A percentile compares a stretch with the other conserved stretches of the same genome.
These are phyloP conservation scores for Talaromyces thailandensis DNA, from an alignment of 495 filamentous ascomycete genomes.

Conservation along the genomic window DNA sequence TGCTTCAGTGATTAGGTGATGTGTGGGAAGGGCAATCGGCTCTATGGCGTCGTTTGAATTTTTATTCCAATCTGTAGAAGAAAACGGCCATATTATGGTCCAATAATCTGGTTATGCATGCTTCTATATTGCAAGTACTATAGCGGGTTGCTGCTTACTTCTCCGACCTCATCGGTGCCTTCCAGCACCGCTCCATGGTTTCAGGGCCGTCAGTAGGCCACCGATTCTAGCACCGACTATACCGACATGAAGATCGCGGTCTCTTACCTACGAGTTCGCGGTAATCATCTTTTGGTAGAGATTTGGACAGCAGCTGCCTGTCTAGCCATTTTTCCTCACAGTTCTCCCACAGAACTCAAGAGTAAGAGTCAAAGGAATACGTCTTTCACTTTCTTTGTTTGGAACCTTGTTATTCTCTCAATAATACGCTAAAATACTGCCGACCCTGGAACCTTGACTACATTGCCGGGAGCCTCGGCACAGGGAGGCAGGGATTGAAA, in stretches of 20 bases:
- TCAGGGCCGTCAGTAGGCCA: neutral
- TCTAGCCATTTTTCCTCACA: neutral
- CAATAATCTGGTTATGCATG: neutral
- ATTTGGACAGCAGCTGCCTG: neutral
- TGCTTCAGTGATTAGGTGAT: constrained; percentile 27
- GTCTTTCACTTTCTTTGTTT: too few species aligned
- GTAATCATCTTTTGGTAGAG: neutral
- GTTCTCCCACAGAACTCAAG: neutral
- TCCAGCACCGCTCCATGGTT: neutral
- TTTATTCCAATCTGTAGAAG: neutral
- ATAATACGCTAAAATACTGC: too few species aligned
- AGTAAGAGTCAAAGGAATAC: too few species aligned
- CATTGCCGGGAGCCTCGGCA: too few species aligned
- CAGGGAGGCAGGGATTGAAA: too few species aligned
- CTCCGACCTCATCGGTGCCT: neutral
- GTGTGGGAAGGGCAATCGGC: constrained; percentile 23
- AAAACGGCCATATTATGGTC: neutral
- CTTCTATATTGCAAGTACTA: neutral
- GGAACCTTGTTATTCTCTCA: too few species aligned
- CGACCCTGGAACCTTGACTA: too few species aligned
- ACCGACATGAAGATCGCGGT: neutral
- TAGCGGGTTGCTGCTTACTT: neutral
- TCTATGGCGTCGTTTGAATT: constrained; percentile 13
- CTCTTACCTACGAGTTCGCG: neutral
- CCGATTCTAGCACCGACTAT: neutral